Percentiles rank a stretch among this genome's conserved stretches.
These are phyloP conservation scores for Phytophthora palmivora DNA, from an alignment of 352 stramenopile species.

Conservation along the genomic window DNA sequence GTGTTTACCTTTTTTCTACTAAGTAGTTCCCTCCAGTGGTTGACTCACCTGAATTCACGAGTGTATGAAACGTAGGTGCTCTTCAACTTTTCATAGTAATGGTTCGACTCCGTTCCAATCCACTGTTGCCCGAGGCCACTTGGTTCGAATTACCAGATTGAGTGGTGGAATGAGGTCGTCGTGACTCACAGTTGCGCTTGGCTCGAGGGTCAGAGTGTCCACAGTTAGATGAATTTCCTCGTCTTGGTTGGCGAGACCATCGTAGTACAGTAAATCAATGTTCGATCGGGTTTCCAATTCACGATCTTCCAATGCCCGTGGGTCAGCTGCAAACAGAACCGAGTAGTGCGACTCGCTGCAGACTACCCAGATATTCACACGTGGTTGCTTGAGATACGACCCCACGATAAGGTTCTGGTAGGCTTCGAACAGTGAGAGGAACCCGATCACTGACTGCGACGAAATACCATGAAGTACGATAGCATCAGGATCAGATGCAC, in stretches of 20 bases:
- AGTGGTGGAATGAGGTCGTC: conserved; percentile 86
- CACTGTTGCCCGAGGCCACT: conserved; percentile 78
- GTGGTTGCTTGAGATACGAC: conserved; percentile 76
- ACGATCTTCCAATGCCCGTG: conserved; percentile 28
- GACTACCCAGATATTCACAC: conserved; percentile 89
- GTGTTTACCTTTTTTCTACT: too few relatives aligned
- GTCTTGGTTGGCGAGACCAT: conserved; percentile 89
- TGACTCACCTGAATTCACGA: too few relatives aligned
- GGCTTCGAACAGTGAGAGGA: conserved; percentile 93
- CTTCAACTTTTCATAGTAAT: conserved; percentile 58
- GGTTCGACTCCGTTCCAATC: conserved; percentile 92
- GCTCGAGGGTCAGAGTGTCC: conserved; percentile 37
- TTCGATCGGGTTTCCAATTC: conserved; percentile 39
- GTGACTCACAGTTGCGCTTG: conserved; percentile 38
- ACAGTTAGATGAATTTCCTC: conserved; percentile 82
- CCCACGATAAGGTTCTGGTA: conserved; percentile 91
- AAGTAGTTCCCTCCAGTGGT: too few relatives aligned
- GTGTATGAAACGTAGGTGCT: too few relatives aligned
- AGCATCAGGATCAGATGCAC: conserved; percentile 61
- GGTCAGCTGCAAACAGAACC: conserved; percentile 74
- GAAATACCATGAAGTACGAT: conserved; percentile 81
- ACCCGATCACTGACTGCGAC: conserved; percentile 67
- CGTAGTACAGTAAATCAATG: conserved; percentile 91
- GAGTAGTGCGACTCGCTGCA: conserved; percentile 95
- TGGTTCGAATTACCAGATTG: conserved; percentile 91